Evolutionary conservation across 768 basidiomycete genomes (phyloP).

Genomic region (Galerina marginata): DNA sequence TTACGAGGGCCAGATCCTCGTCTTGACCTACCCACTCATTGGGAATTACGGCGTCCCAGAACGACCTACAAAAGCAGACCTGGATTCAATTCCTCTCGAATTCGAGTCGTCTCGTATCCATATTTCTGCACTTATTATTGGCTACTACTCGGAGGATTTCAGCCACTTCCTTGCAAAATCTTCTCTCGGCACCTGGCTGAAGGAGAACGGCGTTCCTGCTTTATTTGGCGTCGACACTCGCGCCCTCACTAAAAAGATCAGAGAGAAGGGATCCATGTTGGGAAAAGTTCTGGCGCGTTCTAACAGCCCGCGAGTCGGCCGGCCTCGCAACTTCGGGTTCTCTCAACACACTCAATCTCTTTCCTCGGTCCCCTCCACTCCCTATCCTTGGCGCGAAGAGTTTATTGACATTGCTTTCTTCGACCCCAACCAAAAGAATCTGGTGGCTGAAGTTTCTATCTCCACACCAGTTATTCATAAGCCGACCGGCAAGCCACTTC

Average conservation of each 20-base stretch:
- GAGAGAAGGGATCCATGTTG: slow-evolving; percentile 93
- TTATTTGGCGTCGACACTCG: slow-evolving; percentile 97
- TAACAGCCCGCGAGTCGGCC: slow-evolving; percentile 46
- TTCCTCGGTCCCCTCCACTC: slow-evolving; percentile 57
- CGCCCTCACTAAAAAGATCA: slow-evolving; percentile 93
- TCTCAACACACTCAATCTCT: slow-evolving; percentile 31
- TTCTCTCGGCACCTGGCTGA: slow-evolving; percentile 90
- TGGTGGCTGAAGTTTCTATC: slow-evolving; percentile 90
- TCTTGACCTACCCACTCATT: slow-evolving; percentile 95
- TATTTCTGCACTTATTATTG: slow-evolving; percentile 88
- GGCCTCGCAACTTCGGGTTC: slow-evolving; percentile 35
- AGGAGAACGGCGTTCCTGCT: slow-evolving; percentile 93
- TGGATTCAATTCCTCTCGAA: slow-evolving; percentile 67
- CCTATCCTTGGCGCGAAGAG: slow-evolving; percentile 78
- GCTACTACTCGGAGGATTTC: slow-evolving; percentile 92
- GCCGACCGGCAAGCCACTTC: slow-evolving; percentile 56
- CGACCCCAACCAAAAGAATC: slow-evolving; percentile 88
- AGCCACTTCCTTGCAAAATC: slow-evolving; percentile 93
- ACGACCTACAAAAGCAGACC: slow-evolving; percentile 48
- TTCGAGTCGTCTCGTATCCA: slow-evolving; percentile 98
- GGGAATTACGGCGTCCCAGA: slow-evolving; percentile 98
- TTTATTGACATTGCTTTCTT: slow-evolving; percentile 83
- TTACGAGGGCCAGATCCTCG: slow-evolving; percentile 96
- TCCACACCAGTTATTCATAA: slow-evolving; percentile 69
- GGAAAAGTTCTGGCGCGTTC: slow-evolving; percentile 80